Percentiles rank a stretch among this genome's conserved stretches.
Evolutionary conservation across 495 filamentous ascomycete species (phyloP).

Genomic region (Tuber umbilicatum): DNA sequence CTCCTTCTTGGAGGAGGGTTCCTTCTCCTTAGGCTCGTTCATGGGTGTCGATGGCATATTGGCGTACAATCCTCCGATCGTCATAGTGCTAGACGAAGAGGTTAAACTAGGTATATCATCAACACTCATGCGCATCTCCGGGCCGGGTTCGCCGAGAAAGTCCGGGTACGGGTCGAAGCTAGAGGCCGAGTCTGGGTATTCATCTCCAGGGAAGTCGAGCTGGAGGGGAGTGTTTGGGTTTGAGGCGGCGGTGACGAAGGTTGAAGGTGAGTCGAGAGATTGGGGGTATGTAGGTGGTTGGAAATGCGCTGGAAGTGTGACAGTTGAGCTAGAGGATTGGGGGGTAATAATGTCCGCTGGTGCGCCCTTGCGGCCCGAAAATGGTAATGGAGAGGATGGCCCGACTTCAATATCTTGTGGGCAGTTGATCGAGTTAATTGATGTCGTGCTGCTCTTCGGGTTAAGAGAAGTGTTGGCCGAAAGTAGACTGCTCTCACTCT

Average conservation of each 20-base stretch:
- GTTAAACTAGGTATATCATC: slow-evolving; percentile 42
- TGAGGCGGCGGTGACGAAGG: slow-evolving; percentile 37
- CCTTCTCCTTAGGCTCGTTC: slow-evolving; percentile 23
- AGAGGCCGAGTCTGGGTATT: slow-evolving; percentile 27
- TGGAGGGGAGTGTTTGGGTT: slow-evolving; percentile 38
- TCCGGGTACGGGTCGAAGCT: slow-evolving; percentile 35
- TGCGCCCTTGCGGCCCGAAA: slow-evolving; percentile 19
- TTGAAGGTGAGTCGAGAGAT: slow-evolving; percentile 36
- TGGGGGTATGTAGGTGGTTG: slow-evolving; percentile 19
- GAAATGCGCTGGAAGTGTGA: slow-evolving; percentile 24
- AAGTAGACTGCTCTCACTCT: not conserved
- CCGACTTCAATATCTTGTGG: slow-evolving; percentile 16
- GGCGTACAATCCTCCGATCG: slow-evolving; percentile 38
- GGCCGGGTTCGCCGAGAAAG: slow-evolving; percentile 41
- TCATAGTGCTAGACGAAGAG: slow-evolving; percentile 41
- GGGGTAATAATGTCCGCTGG: slow-evolving; percentile 38
- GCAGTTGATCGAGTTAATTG: not conserved
- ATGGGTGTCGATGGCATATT: slow-evolving; percentile 39
- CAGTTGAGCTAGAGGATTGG: slow-evolving; percentile 33
- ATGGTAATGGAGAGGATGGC: slow-evolving; percentile 14
- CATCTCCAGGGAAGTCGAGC: slow-evolving; percentile 31
- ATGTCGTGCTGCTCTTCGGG: slow-evolving; percentile 15
- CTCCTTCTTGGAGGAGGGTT: slow-evolving; percentile 28
- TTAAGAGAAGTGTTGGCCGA: slow-evolving; percentile 23
- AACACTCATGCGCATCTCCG: slow-evolving; percentile 42